phyloP scores from a whole-genome alignment of 2,329 filamentous ascomycete genomes.

The Trichophaea hybrida region DNA sequence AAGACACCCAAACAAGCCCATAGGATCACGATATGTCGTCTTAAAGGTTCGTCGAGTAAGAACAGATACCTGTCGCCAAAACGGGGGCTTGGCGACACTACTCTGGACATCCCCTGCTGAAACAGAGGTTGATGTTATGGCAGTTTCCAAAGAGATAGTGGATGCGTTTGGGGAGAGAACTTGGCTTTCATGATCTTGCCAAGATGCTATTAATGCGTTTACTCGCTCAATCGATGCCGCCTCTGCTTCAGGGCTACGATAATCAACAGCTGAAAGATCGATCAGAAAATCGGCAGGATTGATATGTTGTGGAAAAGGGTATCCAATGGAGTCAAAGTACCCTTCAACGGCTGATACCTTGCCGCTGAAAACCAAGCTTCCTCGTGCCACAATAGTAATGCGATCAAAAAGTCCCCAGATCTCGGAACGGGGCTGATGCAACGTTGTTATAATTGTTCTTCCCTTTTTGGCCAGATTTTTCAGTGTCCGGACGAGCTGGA shows the following conservation, averaged over 20 bases:
- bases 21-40: constrained; percentile 60
- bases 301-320: constrained; percentile 53
- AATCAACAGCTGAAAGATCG: constrained; percentile 60
- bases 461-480: constrained; percentile 54
- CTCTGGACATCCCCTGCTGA: background rate
- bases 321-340: constrained; percentile 49
- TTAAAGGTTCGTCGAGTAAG: constrained; percentile 55
- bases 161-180: background rate
- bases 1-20: constrained; percentile 57
- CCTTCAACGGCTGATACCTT: constrained; percentile 42
- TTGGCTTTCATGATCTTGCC: constrained; percentile 35
- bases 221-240: constrained; percentile 45
- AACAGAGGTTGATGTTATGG: background rate
- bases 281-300: constrained; percentile 67
- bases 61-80: constrained; percentile 49
- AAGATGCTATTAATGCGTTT: constrained; percentile 45
- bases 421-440: constrained; percentile 64
- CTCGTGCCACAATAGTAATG: constrained; percentile 52
- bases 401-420: constrained; percentile 68
- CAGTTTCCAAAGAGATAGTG: background rate
- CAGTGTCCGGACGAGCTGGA: constrained; percentile 55
- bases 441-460: constrained; percentile 56
- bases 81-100: constrained; percentile 35
- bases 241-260: constrained; percentile 52
- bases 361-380: constrained; percentile 55